These are phyloP conservation scores for Hyphopichia buzzinii DNA, from an alignment of 1,139 yeast species.

Conservation along the genomic window DNA sequence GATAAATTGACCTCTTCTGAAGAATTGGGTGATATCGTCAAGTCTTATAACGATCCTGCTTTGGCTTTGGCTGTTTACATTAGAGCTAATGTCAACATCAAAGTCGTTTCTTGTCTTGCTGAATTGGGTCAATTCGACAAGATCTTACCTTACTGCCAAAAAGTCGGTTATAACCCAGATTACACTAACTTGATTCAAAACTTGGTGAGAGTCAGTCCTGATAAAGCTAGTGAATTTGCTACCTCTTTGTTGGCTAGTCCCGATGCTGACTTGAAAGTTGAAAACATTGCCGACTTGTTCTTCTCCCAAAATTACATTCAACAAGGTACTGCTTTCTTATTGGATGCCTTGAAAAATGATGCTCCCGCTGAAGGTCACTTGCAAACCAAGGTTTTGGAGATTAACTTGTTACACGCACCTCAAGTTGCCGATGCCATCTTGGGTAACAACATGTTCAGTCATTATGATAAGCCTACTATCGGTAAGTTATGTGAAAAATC, in stretches of 20 bases:
- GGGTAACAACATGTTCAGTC: slow-evolving; percentile 94
- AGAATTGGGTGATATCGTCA: slow-evolving; percentile 94
- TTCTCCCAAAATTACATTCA: slow-evolving; percentile 92
- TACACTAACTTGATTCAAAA: slow-evolving; percentile 87
- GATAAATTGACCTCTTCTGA: slow-evolving; percentile 92
- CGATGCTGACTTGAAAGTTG: slow-evolving; percentile 69
- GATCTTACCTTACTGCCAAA: slow-evolving; percentile 89
- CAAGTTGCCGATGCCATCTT: slow-evolving; percentile 99
- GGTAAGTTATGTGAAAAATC: slow-evolving; percentile 93
- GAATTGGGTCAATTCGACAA: slow-evolving; percentile 97
- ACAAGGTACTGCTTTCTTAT: slow-evolving; percentile 97
- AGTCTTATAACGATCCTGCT: slow-evolving; percentile 74
- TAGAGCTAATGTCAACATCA: slow-evolving; percentile 79
- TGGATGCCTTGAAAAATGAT: slow-evolving; percentile 94
- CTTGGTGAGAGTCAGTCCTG: slow-evolving; percentile 91
- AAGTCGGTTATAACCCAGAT: slow-evolving; percentile 87
- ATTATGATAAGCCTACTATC: slow-evolving; percentile 89
- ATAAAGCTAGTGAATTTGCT: slow-evolving; percentile 96
- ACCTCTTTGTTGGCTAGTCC: slow-evolving; percentile 71
- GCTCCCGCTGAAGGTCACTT: slow-evolving; percentile 93
- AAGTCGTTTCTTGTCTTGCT: slow-evolving; percentile 90
- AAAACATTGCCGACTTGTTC: slow-evolving; percentile 89
- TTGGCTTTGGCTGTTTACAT: slow-evolving; percentile 90
- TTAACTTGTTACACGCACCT: slow-evolving; percentile 92
- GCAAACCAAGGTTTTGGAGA: slow-evolving; percentile 92